phyloP scores from a whole-genome alignment of 2,329 filamentous ascomycete genomes.

The Hansfordia pulvinata region DNA sequence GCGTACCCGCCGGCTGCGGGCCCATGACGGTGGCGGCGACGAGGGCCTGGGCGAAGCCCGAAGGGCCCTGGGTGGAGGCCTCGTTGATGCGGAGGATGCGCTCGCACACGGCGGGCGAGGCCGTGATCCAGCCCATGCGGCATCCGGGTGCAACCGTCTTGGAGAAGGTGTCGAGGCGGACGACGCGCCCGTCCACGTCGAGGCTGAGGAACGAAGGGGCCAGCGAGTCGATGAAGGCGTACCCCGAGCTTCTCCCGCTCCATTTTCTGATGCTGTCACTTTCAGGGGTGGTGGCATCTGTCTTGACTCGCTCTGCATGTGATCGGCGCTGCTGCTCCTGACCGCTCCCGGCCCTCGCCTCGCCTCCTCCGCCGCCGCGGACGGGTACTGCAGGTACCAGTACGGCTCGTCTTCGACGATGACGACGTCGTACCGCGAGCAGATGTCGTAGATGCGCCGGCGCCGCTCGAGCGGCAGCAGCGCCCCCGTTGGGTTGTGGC shows the following conservation, averaged over 20 bases:
- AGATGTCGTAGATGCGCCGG: conserved; percentile 67
- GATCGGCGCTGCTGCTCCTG: conserved; percentile 15
- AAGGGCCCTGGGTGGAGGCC: conserved; percentile 67
- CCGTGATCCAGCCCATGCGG: conserved; percentile 81
- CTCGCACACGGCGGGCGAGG: conserved; percentile 66
- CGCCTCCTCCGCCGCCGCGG: conserved; percentile 40
- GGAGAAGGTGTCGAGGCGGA: conserved; percentile 85
- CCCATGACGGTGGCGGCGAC: conserved; percentile 67
- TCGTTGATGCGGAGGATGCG: conserved; percentile 63
- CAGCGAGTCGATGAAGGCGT: conserved; percentile 68
- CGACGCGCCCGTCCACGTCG: conserved; percentile 74
- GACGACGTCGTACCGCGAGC: conserved; percentile 73
- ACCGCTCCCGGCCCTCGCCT: conserved; percentile 31
- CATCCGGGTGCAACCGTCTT: conserved; percentile 88
- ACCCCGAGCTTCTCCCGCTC: conserved; percentile 53
- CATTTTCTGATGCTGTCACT: too few relatives aligned
- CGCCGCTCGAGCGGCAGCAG: conserved; percentile 61
- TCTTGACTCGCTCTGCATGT: conserved; percentile 22
- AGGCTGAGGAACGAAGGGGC: conserved; percentile 71
- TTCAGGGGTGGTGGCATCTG: too few relatives aligned
- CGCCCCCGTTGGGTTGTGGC: conserved; percentile 77
- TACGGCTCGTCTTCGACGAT: conserved; percentile 94
- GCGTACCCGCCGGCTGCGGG: conserved; percentile 38
- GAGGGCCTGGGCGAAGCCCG: conserved; percentile 78
- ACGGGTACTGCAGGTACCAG: conserved; percentile 86